Evolutionary conservation across 2,329 filamentous ascomycete species (phyloP), one percentile per base, ranked within the genome.

Genomic region (Hypomyces perniciosus): DNA sequence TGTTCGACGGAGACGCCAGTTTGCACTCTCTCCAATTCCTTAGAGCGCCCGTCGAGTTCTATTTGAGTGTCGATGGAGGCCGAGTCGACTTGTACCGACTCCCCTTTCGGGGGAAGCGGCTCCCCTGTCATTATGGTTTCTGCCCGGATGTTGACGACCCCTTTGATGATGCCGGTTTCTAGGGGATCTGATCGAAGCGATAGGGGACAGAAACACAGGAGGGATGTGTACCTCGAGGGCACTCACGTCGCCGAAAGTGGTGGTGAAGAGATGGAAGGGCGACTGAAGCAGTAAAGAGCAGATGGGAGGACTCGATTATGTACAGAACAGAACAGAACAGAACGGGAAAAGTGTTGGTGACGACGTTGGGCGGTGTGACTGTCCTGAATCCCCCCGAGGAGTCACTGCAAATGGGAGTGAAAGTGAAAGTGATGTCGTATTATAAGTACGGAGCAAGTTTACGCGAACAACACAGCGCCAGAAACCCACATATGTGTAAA

Each of bases 1-100:
- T 79, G 77, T 52, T 80, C 72, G 46, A 91, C 77, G 7, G 85
- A 82, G 31, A 90, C 76, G 26, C 81, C 81, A 10, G 46, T 50
- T 12, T 41, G 44, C 6, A 50, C 44, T 13, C 46, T 41, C 9
- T 35, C 41, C 12, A 50, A 37, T 31, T 49, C 51, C 39, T 54
- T 55, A n/a, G 60, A 59, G 8, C 51, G 56, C 13, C 55, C 56
- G 9, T 58, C 58, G 13, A 54, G 47, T 20, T 57, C 55, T 8
- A 59, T 49, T 8, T 56, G 40, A 45, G 50, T 52, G 8, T 49
- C 60, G 4, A 60, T 56, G 41, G 57, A 62, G 6, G 63, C 65
- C 2, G 65, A 65, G n/a, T 57, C 57, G 38, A 64, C 62, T n/a
- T 45, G 48, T 28, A 44, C 48, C 13, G 33, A 33, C 50, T 52